These are phyloP conservation scores for Fusarium sp. DNA, from an alignment of 2,329 filamentous ascomycete genomes.

Conservation along the genomic window DNA sequence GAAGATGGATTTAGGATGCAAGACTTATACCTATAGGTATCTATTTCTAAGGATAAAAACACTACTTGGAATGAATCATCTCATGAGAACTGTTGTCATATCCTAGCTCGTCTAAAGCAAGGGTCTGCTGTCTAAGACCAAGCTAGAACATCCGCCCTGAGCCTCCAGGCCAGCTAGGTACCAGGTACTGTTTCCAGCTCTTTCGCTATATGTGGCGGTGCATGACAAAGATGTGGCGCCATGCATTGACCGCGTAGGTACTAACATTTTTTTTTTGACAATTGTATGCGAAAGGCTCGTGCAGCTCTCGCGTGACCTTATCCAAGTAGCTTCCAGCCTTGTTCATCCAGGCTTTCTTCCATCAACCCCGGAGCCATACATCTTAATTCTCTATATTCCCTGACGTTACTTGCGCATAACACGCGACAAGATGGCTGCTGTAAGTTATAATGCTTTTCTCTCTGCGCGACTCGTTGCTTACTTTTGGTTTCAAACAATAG, in stretches of 20 bases:
- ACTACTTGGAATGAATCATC: too few relatives aligned
- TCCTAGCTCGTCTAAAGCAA: too few relatives aligned
- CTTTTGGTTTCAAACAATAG: constrained; percentile 51
- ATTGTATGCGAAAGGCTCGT: constrained; percentile 27
- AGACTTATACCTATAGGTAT: too few relatives aligned
- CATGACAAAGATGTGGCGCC: constrained; percentile 23
- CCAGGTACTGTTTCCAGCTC: too few relatives aligned
- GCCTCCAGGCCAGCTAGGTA: too few relatives aligned
- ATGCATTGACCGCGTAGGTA: constrained; percentile 36
- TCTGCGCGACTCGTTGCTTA: constrained; percentile 31
- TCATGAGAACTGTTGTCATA: too few relatives aligned
- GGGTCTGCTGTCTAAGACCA: too few relatives aligned
- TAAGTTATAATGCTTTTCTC: constrained; percentile 54
- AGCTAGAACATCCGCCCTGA: too few relatives aligned
- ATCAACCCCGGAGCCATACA: constrained; percentile 25
- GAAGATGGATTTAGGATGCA: too few relatives aligned
- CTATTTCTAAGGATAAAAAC: too few relatives aligned
- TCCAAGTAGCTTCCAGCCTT: constrained; percentile 30
- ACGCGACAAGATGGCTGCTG: constrained; percentile 63
- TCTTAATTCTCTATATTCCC: constrained; percentile 20
- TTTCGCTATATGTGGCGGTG: constrained; percentile 29
- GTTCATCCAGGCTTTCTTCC: constrained; percentile 21
- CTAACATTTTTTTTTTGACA: constrained; percentile 22
- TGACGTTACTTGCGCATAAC: constrained; percentile 36
- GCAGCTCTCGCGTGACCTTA: constrained; percentile 31